Evolutionary conservation across 441 rosid species (phyloP).

Genomic region (Raphanus hybrid): DNA sequence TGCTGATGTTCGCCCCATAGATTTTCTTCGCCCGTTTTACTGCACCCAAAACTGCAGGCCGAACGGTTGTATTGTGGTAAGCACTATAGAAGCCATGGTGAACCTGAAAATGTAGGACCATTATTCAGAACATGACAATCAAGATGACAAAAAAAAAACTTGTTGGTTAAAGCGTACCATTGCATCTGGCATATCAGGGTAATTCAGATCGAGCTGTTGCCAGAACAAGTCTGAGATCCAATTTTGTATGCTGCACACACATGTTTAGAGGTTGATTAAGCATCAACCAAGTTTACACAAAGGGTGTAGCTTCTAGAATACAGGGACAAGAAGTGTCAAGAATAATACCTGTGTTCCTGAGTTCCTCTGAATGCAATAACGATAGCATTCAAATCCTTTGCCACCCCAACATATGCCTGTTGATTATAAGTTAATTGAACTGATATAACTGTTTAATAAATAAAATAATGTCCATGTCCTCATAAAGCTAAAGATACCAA

Average conservation of each 20-base stretch:
- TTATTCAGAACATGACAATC: slow-evolving; percentile 3
- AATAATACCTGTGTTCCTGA: slow-evolving; percentile 52
- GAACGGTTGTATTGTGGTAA: slow-evolving; percentile 84
- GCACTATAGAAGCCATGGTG: slow-evolving; percentile 92
- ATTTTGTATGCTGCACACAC: slow-evolving; percentile 76
- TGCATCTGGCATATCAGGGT: slow-evolving; percentile 96
- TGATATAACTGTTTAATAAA: not conserved
- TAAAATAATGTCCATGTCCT: not conserved
- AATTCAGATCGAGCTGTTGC: slow-evolving; percentile 94
- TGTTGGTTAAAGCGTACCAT: slow-evolving; percentile 52
- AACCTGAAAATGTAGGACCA: slow-evolving; percentile 53
- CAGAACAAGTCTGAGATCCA: slow-evolving; percentile 92
- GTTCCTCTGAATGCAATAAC: slow-evolving; percentile 96
- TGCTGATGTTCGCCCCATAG: slow-evolving; percentile 62
- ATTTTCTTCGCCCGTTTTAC: slow-evolving; percentile 55
- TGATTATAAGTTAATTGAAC: slow-evolving; percentile 24
- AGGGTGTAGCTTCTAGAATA: slow-evolving; percentile 2
- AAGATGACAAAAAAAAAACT: not conserved
- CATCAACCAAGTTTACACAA: slow-evolving; percentile 23
- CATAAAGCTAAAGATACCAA: slow-evolving; percentile 10
- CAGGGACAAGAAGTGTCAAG: not conserved
- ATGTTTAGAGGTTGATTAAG: not conserved
- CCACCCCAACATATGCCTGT: slow-evolving; percentile 93
- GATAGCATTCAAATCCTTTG: slow-evolving; percentile 74
- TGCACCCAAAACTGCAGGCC: slow-evolving; percentile 70